phyloP scores from a whole-genome alignment of 306 rosid genomes.

The Castanea crenata region DNA sequence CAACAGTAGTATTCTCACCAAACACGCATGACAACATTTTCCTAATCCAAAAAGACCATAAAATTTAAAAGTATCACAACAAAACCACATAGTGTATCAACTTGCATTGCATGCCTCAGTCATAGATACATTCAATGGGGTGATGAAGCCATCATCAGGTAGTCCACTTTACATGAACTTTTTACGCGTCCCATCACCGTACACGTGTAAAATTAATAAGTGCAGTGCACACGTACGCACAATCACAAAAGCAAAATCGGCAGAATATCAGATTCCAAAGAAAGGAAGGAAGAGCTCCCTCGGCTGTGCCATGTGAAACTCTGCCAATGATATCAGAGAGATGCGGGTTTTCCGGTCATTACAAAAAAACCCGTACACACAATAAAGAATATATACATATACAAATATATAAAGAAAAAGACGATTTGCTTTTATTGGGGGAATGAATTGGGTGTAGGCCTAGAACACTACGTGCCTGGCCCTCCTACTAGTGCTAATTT shows the following conservation, averaged over 20 bases:
- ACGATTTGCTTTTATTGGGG: too few relatives aligned
- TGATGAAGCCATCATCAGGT: too few relatives aligned
- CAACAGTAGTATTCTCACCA: too few relatives aligned
- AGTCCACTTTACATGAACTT: neutral
- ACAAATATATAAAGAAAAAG: neutral
- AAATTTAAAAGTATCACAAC: too few relatives aligned
- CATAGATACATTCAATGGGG: neutral
- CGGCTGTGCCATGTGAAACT: slow-evolving; percentile 43
- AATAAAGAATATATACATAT: too few relatives aligned
- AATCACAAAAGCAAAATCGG: slow-evolving; percentile 22
- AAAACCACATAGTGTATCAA: too few relatives aligned
- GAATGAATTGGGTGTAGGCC: too few relatives aligned
- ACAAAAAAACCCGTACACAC: slow-evolving; percentile 28
- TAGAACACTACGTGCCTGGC: too few relatives aligned
- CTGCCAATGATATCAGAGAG: slow-evolving; percentile 27
- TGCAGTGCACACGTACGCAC: slow-evolving; percentile 29
- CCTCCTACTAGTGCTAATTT: too few relatives aligned
- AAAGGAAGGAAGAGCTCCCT: too few relatives aligned
- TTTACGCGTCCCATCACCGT: slow-evolving; percentile 26
- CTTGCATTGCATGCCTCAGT: neutral
- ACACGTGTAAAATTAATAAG: slow-evolving; percentile 48
- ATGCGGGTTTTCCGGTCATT: slow-evolving; percentile 17
- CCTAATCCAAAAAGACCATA: too few relatives aligned
- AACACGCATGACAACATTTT: too few relatives aligned
- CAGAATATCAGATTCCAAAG: slow-evolving; percentile 2